phyloP scores from a whole-genome alignment of 1,139 yeast species.

The Yamadazyma dendronema region DNA sequence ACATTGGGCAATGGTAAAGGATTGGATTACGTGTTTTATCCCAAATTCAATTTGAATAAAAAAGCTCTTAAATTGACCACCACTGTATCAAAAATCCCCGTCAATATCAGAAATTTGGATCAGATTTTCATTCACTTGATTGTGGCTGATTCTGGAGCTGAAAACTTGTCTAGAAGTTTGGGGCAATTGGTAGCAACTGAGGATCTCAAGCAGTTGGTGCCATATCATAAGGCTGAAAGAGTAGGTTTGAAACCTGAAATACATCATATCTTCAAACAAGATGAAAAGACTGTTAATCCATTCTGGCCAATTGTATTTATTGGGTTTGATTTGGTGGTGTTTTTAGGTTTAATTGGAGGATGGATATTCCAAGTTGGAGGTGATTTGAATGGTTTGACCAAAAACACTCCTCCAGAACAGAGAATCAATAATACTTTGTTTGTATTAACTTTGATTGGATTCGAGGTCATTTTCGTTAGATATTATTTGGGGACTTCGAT shows the following conservation, averaged over 20 bases:
- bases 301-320: constrained; percentile 56
- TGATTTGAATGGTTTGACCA: constrained; percentile 39
- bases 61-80: constrained; percentile 25
- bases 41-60: constrained; percentile 20
- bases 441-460: constrained; percentile 50
- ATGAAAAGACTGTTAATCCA: constrained; percentile 55
- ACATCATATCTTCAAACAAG: constrained; percentile 60
- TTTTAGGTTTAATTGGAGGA: constrained; percentile 41
- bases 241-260: constrained; percentile 64
- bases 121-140: constrained; percentile 32
- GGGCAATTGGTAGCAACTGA: constrained; percentile 35
- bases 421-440: constrained; percentile 45
- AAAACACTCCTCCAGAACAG: constrained; percentile 26
- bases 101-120: constrained; percentile 34
- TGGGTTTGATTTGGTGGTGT: constrained; percentile 38
- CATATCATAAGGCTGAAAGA: constrained; percentile 33
- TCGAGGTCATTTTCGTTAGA: constrained; percentile 61
- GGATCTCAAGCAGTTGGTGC: constrained; percentile 24
- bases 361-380: constrained; percentile 51
- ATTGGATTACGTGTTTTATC: constrained; percentile 25
- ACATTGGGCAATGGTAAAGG: constrained; percentile 27
- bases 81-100: constrained; percentile 35
- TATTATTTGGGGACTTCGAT: constrained; percentile 74
- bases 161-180: constrained; percentile 28
- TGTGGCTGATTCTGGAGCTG: constrained; percentile 25